These are phyloP conservation scores for Pseudocercospora macadamiae DNA, from an alignment of 2,329 filamentous ascomycete genomes.

Conservation along the genomic window DNA sequence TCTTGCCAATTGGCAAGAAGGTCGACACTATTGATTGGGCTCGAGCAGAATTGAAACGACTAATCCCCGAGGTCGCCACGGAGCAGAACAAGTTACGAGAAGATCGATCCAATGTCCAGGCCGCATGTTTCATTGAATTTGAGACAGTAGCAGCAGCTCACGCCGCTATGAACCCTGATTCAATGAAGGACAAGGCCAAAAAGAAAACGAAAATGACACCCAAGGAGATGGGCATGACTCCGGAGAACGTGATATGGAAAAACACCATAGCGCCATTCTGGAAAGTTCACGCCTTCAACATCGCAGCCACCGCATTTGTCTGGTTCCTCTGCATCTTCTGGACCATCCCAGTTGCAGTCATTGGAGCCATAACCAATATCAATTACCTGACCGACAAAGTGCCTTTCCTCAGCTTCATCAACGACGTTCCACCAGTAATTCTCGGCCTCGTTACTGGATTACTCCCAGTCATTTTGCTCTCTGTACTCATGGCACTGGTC, in stretches of 20 bases:
- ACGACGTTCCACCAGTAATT: conserved; percentile 44
- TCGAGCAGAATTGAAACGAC: conserved; percentile 71
- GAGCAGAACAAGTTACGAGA: conserved; percentile 68
- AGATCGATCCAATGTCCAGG: conserved; percentile 67
- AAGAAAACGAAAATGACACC: conserved; percentile 40
- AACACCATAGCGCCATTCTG: conserved; percentile 45
- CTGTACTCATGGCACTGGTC: conserved; percentile 49
- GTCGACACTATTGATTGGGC: conserved; percentile 91
- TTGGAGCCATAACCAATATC: conserved; percentile 50
- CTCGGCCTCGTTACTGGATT: conserved; percentile 52
- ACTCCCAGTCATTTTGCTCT: conserved; percentile 45
- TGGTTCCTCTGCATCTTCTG: conserved; percentile 50
- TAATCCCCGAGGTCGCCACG: conserved; percentile 70
- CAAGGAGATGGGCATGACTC: conserved; percentile 45
- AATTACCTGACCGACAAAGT: conserved; percentile 43
- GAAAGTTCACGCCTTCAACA: conserved; percentile 36
- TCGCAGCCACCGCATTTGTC: conserved; percentile 44
- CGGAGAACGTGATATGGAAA: conserved; percentile 47
- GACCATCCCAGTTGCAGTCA: conserved; percentile 49
- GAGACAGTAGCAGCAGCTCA: conserved; percentile 79
- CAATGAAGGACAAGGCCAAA: conserved; percentile 28
- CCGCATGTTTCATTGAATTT: conserved; percentile 88
- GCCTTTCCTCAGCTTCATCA: conserved; percentile 48
- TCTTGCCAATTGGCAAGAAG: conserved; percentile 73
- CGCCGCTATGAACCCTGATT: conserved; percentile 66